A percentile compares a stretch with the other conserved stretches of the same genome.
Evolutionary conservation across 139 green algal genomes (phyloP).

Genomic region (Chlamydomonas incerta): DNA sequence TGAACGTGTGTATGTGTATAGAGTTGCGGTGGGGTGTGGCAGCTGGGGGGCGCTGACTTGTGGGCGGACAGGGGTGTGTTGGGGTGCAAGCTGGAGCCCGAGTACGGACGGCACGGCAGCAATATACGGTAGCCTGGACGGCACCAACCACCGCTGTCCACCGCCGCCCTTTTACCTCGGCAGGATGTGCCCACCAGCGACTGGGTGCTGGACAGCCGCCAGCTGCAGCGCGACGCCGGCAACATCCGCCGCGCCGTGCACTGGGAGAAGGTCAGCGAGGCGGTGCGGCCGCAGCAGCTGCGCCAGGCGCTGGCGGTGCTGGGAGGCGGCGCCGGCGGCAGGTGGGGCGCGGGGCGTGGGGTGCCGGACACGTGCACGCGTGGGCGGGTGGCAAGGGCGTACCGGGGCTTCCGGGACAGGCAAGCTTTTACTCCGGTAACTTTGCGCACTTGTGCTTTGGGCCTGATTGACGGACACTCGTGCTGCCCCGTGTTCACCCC

Average conservation of each 20-base stretch:
- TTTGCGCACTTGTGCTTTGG: neutral
- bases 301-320: conserved; percentile 12
- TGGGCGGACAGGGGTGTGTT: too few relatives aligned
- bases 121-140: too few relatives aligned
- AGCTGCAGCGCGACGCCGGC: conserved; percentile 3
- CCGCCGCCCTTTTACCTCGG: too few relatives aligned
- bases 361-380: too few relatives aligned
- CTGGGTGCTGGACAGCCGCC: neutral
- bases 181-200: conserved; percentile 13
- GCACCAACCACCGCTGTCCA: too few relatives aligned
- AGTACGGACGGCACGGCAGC: too few relatives aligned
- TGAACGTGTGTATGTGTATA: too few relatives aligned
- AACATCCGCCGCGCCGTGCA: conserved; percentile 13
- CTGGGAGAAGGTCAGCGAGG: conserved; percentile 18
- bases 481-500: too few relatives aligned
- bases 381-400: too few relatives aligned
- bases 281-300: conserved; percentile 12
- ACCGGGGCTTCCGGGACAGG: neutral
- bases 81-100: too few relatives aligned
- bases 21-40: too few relatives aligned
- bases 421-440: too few relatives aligned
- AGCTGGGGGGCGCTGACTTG: neutral
- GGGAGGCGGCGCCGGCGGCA: neutral
- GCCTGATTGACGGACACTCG: neutral
- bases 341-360: neutral